phyloP scores from a whole-genome alignment of 768 basidiomycete genomes.

The Russula vinacea region DNA sequence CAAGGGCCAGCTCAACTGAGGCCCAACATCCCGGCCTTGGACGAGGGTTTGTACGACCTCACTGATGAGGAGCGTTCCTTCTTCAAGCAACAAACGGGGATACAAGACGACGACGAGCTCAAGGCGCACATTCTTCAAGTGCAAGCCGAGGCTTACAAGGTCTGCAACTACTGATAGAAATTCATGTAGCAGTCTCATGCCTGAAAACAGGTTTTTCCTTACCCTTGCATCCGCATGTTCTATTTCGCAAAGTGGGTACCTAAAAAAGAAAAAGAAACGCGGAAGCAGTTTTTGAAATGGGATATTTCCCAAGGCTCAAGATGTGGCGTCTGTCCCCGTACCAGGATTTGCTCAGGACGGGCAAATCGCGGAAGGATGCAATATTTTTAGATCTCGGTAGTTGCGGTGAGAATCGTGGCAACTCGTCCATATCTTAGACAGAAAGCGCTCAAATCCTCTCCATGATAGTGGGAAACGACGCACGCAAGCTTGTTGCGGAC shows the following conservation, averaged over 20 bases:
- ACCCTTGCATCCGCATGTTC: conserved; percentile 17
- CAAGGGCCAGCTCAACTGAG: not conserved
- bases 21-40: not conserved
- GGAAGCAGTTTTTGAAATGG: not conserved
- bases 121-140: conserved; percentile 35
- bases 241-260: conserved; percentile 8
- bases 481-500: conserved; percentile 42
- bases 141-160: conserved; percentile 36
- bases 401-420: conserved; percentile 37
- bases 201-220: conserved; percentile 6
- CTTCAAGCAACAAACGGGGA: conserved; percentile 33
- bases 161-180: conserved; percentile 13
- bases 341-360: conserved; percentile 33
- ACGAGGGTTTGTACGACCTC: conserved; percentile 17
- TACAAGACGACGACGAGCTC: conserved; percentile 36
- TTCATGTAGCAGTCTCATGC: not conserved
- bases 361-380: conserved; percentile 37
- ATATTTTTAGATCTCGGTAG: conserved; percentile 48
- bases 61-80: conserved; percentile 28
- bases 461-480: conserved; percentile 43
- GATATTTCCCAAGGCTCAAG: conserved; percentile 5
- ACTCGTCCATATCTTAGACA: not conserved
- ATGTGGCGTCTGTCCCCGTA: conserved; percentile 2
- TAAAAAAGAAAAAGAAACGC: not conserved
- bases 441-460: not conserved